A percentile compares a stretch with the other conserved stretches of the same genome.
These are phyloP conservation scores for Dioszegia aurantiaca DNA, from an alignment of 768 basidiomycete genomes.

Conservation along the genomic window DNA sequence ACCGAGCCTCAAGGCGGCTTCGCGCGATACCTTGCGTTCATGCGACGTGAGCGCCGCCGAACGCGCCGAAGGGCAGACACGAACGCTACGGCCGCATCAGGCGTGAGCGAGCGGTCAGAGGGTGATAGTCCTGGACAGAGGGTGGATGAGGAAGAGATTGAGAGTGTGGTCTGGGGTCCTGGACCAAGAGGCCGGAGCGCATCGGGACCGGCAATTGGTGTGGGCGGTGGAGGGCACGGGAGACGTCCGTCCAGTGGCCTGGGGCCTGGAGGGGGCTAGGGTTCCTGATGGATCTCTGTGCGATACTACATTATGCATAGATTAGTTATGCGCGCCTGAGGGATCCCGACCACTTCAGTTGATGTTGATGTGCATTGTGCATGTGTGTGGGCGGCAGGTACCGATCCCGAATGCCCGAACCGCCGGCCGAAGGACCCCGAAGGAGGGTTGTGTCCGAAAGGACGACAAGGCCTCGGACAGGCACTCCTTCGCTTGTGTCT, in stretches of 20 bases:
- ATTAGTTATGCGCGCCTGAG: too few relatives aligned
- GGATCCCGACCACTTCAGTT: too few relatives aligned
- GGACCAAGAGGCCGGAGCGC: conserved; percentile 20
- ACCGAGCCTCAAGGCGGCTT: conserved; percentile 41
- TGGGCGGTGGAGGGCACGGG: conserved; percentile 32
- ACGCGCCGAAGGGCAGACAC: conserved; percentile 14
- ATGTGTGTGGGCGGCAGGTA: too few relatives aligned
- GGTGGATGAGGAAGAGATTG: conserved; percentile 7
- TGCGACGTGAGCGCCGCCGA: conserved; percentile 37
- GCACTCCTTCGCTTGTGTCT: too few relatives aligned
- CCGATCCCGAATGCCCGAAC: too few relatives aligned
- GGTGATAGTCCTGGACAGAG: neutral
- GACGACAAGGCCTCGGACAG: too few relatives aligned
- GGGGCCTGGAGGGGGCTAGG: too few relatives aligned
- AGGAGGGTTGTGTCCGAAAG: too few relatives aligned
- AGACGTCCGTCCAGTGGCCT: neutral
- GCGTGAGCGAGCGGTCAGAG: neutral
- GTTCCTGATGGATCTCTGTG: too few relatives aligned
- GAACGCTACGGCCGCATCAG: conserved; percentile 8
- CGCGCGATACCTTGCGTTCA: conserved; percentile 46
- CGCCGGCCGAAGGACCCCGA: too few relatives aligned
- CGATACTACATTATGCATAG: too few relatives aligned
- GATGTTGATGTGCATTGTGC: too few relatives aligned
- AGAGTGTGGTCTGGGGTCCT: conserved; percentile 15
- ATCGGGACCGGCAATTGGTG: conserved; percentile 25